phyloP scores from a whole-genome alignment of 345 rosid genomes.

The Lenwebbia sp. region DNA sequence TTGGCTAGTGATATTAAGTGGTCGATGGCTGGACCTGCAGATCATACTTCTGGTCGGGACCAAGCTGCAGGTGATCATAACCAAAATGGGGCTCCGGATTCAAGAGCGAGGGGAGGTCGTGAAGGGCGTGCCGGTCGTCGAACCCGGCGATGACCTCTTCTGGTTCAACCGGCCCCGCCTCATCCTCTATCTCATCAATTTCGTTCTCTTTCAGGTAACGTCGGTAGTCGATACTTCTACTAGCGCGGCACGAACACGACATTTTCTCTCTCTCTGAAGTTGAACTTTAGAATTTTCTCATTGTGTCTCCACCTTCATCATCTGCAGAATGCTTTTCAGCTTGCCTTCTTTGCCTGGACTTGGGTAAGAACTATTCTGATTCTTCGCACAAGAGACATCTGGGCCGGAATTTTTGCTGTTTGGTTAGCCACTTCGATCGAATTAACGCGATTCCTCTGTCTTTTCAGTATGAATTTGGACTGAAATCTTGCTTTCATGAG shows the following conservation, averaged over 20 bases:
- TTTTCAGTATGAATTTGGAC: conserved; percentile 49
- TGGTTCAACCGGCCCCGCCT: conserved; percentile 83
- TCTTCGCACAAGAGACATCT: neutral
- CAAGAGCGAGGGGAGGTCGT: conserved; percentile 70
- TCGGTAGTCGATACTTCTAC: neutral
- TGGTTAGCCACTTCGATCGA: neutral
- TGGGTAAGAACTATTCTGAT: conserved; percentile 30
- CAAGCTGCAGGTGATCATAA: conserved; percentile 86
- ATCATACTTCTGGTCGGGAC: conserved; percentile 64
- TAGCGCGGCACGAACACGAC: neutral
- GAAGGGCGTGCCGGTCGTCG: conserved; percentile 71
- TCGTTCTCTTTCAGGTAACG: conserved; percentile 79
- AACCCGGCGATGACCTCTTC: conserved; percentile 75
- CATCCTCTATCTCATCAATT: conserved; percentile 71
- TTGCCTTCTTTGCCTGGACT: conserved; percentile 78
- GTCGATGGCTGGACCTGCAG: conserved; percentile 18
- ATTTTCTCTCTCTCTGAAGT: neutral
- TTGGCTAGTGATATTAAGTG: neutral
- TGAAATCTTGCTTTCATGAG: conserved; percentile 57
- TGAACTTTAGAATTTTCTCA: neutral
- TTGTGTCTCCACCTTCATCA: neutral
- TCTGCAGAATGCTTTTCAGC: conserved; percentile 80
- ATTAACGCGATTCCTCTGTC: neutral
- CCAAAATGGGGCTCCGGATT: conserved; percentile 63
- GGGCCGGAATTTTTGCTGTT: neutral